Percentiles rank a stretch among this genome's conserved stretches.
phyloP scores from a whole-genome alignment of 1,139 yeast genomes.

The Groenewaldozyma auringiensis region DNA sequence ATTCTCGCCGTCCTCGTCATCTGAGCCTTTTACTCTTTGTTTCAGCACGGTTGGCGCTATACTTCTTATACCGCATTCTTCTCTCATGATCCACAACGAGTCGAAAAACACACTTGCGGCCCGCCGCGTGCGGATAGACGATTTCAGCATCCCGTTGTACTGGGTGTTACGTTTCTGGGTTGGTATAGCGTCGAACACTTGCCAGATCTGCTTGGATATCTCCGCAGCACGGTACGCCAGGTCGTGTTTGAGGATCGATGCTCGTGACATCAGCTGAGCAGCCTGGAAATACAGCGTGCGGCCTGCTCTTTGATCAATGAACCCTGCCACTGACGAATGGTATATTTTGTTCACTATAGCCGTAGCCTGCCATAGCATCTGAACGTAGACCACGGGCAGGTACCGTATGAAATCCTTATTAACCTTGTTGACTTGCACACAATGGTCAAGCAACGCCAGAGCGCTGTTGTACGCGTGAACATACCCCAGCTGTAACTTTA shows the following conservation, averaged over 20 bases:
- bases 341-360: conserved; percentile 71
- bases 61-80: conserved; percentile 59
- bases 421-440: conserved; percentile 47
- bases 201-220: conserved; percentile 93
- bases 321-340: conserved; percentile 61
- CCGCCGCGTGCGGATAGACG: conserved; percentile 73
- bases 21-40: conserved; percentile 20
- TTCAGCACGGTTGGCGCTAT: conserved; percentile 32
- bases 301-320: conserved; percentile 66
- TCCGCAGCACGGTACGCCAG: conserved; percentile 90
- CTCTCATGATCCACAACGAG: conserved; percentile 72
- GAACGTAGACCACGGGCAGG: conserved; percentile 74
- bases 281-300: conserved; percentile 64
- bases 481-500: conserved; percentile 67
- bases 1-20: conserved; percentile 16
- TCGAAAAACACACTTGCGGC: conserved; percentile 91
- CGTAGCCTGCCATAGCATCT: conserved; percentile 87
- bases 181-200: conserved; percentile 55
- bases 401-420: conserved; percentile 62
- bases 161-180: conserved; percentile 14
- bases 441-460: conserved; percentile 58
- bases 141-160: conserved; percentile 16
- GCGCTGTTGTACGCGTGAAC: conserved; percentile 77
- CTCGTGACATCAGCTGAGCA: conserved; percentile 60
- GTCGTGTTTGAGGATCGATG: conserved; percentile 84